Evolutionary conservation across 2,329 filamentous ascomycete genomes (phyloP), one percentile per base, ranked within the genome.

Genomic region (Aspergillus pseudoviridinutans): DNA sequence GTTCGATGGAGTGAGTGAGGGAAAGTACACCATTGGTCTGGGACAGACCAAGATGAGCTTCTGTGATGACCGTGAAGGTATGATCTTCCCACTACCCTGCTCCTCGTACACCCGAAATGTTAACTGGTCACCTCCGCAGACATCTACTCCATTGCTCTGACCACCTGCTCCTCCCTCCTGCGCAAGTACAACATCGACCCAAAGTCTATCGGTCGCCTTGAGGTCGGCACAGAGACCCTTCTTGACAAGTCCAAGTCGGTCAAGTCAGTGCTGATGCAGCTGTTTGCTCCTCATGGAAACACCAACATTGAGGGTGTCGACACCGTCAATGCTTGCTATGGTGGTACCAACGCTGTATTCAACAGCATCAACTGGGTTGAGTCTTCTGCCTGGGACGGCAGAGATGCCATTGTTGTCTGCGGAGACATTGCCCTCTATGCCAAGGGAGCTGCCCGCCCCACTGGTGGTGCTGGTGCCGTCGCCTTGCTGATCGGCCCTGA

Each of bases 21-120:
- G 90, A 66, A 94, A 94, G 80, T 94, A 94, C 83, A 94, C 90
- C 71, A 93, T 94, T 79, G 90, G 90, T 76, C 87, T 94, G 57
- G 90, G 90, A 70, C 90, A 94, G 84, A 93, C 89, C 73, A 91
- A 90, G 80, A 94, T 94, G 90, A 88, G 87, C 82, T 94, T 94
- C 80, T 93, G 90, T 76, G 90, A 94, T 78, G 90, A 94, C 73
- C 87, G 89, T 72, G 90, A 94, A 81, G 90, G 90, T 92, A 75
- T 76, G 80, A 61, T 44, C 4, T 32, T 41, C 8, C 25, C 56
- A 22, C 42, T 12, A 14, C 20, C 22, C 22, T 41, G 17, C n/a
- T 50, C 24, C 20, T 41, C 1, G 32, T 9, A 53, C 17, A 22
- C 49, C 28, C 12, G 12, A 6, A 24, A 28, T 54, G 25, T 42